Evolutionary conservation across 441 rosid genomes (phyloP), one percentile per base, ranked within the genome.

Genomic region (Pelargonium myrrhifolium): DNA sequence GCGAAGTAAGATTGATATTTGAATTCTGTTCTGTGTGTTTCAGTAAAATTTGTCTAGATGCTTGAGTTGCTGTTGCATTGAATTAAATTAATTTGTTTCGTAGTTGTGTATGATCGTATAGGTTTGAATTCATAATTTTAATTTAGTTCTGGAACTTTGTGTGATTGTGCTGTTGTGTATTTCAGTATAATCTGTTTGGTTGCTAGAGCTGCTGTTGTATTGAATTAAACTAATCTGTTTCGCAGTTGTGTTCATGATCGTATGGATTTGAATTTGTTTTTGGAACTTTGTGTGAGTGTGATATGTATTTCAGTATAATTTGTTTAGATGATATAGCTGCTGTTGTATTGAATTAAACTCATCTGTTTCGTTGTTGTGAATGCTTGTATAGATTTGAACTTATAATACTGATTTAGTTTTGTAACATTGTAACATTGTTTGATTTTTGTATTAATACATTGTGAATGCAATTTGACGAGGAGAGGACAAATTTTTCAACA

Each of bases 1-100:
- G 20, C 70, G 72, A 65, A 68, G 78, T 75, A 75, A 71, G 75
- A 2, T 0, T 15, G 6, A 51, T 51, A 14, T 14, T 49, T 35
- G 0, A 35, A 35, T 35, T 35, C 6, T 35, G 39, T 35, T 5
- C 39, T 35, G 39, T 35, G 39, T 35, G 39, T 35, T 35, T 35
- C 39, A 35, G 18, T 49, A 12, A 2, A n/a, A 15, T 6, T 35
- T 17, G 10, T 53, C 18, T 53, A 1, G 24, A 53, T 20, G 22
- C 21, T 18, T 15, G 59, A 53, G 24, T 24, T 15, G 59, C 10
- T 53, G 59, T 53, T 20, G 21, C 4, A 21, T 20, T 55, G 21
- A 55, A 18, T 20, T 20, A 2, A 55, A 35, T 35, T 35, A 5
- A 35, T 35, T 9, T 35, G 39, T 35, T 35, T 35, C 39, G 39